Conservation (phyloP, 202 grass and related monocot genomes). For the Cymbopogon flexuosus region DNA sequence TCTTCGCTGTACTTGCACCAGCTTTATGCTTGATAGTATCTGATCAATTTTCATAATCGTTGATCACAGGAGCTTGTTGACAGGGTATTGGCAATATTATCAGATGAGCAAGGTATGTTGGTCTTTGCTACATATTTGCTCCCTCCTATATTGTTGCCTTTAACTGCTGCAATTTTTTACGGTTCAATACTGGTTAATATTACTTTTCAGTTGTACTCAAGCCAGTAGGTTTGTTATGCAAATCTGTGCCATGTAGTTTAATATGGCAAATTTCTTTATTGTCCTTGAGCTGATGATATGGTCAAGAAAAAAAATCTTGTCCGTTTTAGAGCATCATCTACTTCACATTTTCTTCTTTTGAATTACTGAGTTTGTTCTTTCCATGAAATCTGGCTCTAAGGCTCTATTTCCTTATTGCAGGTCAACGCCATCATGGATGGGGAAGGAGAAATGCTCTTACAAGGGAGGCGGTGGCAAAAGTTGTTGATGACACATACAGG, state of each 20-base stretch:
- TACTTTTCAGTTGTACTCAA: not conserved
- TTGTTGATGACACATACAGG: conserved; percentile 95
- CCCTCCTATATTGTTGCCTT: conserved; percentile 9
- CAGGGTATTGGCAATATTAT: conserved; percentile 68
- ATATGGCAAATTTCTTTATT: not conserved
- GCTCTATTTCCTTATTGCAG: conserved; percentile 41
- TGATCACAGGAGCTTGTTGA: conserved; percentile 77
- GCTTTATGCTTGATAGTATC: conserved; percentile 17
- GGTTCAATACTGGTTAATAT: not conserved
- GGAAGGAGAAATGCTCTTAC: conserved; percentile 64
- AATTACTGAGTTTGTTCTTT: not conserved
- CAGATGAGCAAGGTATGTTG: conserved; percentile 74
- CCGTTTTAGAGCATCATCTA: not conserved
- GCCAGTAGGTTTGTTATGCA: not conserved
- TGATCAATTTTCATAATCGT: conserved; percentile 36
- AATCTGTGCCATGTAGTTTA: not conserved
- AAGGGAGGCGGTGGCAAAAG: conserved; percentile 79
- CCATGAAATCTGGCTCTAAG: not conserved
- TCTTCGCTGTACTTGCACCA: not conserved
- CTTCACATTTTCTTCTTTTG: conserved; percentile 4
- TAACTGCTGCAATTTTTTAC: conserved; percentile 13
- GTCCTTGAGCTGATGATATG: not conserved
- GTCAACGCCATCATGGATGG: conserved; percentile 61
- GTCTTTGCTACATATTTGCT: not conserved
- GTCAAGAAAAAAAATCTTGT: not conserved